Percentiles rank a stretch among this genome's conserved stretches.
These are phyloP conservation scores for Geranium rotundifolium DNA, from an alignment of 345 rosid species.

Conservation along the genomic window DNA sequence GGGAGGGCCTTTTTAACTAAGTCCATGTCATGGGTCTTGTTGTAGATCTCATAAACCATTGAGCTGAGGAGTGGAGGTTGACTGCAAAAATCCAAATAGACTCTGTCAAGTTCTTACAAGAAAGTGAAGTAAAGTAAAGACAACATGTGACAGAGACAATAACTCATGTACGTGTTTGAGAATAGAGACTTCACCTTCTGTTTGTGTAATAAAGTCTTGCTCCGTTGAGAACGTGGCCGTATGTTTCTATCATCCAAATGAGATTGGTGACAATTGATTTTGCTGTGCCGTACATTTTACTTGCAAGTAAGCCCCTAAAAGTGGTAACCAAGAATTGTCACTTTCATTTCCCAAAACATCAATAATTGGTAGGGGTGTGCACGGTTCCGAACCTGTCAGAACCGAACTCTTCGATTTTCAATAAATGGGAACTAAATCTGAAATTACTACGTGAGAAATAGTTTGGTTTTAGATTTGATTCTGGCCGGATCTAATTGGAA, in stretches of 20 bases:
- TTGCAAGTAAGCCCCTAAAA: slow-evolving; percentile 75
- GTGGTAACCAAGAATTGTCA: not conserved
- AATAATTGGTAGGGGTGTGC: no score
- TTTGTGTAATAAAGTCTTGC: slow-evolving; percentile 79
- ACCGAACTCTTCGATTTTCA: no score
- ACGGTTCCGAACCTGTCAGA: no score
- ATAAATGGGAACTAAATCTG: no score
- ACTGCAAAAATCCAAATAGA: slow-evolving; percentile 23
- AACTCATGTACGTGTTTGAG: not conserved
- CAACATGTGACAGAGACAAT: not conserved
- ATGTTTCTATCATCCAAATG: slow-evolving; percentile 46
- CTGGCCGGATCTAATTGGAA: no score
- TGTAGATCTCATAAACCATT: slow-evolving; percentile 60
- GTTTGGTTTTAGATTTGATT: no score
- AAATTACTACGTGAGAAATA: no score
- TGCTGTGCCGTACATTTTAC: slow-evolving; percentile 77
- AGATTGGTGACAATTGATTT: slow-evolving; percentile 62
- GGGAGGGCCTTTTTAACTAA: slow-evolving; percentile 47
- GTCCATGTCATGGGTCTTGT: slow-evolving; percentile 49
- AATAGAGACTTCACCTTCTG: slow-evolving; percentile 42
- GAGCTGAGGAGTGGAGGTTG: slow-evolving; percentile 90
- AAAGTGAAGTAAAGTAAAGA: no score
- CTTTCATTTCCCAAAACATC: no score
- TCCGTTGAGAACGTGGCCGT: slow-evolving; percentile 72
- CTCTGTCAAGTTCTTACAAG: not conserved